phyloP scores from a whole-genome alignment of 2,329 filamentous ascomycete genomes.

The Ophiostoma triangulosporum region DNA sequence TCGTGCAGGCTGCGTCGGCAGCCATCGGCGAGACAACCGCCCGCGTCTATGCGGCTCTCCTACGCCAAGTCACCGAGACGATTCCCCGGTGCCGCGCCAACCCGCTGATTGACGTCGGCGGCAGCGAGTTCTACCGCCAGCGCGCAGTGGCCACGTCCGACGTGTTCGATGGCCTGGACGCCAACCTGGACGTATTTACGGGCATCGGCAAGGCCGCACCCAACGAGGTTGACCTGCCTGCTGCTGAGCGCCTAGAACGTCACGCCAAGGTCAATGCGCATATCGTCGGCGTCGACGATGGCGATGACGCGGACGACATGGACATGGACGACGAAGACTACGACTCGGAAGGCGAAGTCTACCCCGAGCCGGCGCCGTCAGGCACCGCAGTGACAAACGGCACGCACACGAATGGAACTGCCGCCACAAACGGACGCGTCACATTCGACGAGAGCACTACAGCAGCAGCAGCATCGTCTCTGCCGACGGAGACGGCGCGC shows the following conservation, averaged over 20 bases:
- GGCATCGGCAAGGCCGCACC: constrained; percentile 44
- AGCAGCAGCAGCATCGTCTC: not conserved
- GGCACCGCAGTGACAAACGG: not conserved
- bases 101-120: constrained; percentile 31
- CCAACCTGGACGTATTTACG: constrained; percentile 36
- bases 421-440: constrained; percentile 19
- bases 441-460: constrained; percentile 35
- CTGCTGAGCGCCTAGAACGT: constrained; percentile 33
- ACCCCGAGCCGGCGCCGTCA: not conserved
- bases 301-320: constrained; percentile 23
- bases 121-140: constrained; percentile 20
- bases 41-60: constrained; percentile 61
- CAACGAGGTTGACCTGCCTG: constrained; percentile 32
- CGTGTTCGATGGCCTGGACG: constrained; percentile 40
- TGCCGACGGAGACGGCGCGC: constrained; percentile 26
- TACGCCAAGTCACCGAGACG: constrained; percentile 57
- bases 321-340: constrained; percentile 17
- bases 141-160: constrained; percentile 39
- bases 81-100: constrained; percentile 53
- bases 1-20: constrained; percentile 59
- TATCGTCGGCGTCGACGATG: constrained; percentile 17
- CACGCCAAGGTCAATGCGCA: constrained; percentile 16
- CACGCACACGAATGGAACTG: not conserved
- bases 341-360: constrained; percentile 18
- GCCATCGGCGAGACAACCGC: constrained; percentile 61